phyloP scores from a whole-genome alignment of 768 basidiomycete species.

The Panaeolus papilionaceus region DNA sequence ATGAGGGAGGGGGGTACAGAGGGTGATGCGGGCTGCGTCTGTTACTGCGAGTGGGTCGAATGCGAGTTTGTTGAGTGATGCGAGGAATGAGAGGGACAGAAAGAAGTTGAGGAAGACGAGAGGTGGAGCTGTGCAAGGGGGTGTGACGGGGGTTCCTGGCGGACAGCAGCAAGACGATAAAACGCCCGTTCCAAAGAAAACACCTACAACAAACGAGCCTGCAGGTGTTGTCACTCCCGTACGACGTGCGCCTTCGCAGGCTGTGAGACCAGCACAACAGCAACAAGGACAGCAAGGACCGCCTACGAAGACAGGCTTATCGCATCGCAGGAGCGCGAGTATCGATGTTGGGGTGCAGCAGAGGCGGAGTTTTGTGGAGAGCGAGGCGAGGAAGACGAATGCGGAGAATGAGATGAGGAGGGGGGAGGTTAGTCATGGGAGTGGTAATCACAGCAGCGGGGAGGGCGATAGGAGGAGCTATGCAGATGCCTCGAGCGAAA shows the following conservation, averaged over 20 bases:
- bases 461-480: background rate
- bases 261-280: background rate
- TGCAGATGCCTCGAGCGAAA: constrained; percentile 4
- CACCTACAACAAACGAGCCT: too few relatives aligned
- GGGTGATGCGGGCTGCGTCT: background rate
- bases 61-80: constrained; percentile 13
- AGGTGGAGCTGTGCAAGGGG: background rate
- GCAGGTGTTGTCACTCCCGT: background rate
- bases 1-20: background rate
- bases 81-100: constrained; percentile 5
- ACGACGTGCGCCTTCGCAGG: background rate
- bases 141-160: background rate
- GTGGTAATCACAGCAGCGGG: background rate
- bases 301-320: background rate
- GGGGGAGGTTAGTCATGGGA: constrained; percentile 23
- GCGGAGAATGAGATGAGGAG: constrained; percentile 16
- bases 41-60: constrained; percentile 5
- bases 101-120: constrained; percentile 15
- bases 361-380: constrained; percentile 10
- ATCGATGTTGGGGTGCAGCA: constrained; percentile 12
- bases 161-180: too few relatives aligned
- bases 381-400: constrained; percentile 22
- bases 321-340: constrained; percentile 10
- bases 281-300: too few relatives aligned
- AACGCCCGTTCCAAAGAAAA: too few relatives aligned